Conservation (phyloP, 2,329 filamentous ascomycete species). For the Lachnellula willkommii region DNA sequence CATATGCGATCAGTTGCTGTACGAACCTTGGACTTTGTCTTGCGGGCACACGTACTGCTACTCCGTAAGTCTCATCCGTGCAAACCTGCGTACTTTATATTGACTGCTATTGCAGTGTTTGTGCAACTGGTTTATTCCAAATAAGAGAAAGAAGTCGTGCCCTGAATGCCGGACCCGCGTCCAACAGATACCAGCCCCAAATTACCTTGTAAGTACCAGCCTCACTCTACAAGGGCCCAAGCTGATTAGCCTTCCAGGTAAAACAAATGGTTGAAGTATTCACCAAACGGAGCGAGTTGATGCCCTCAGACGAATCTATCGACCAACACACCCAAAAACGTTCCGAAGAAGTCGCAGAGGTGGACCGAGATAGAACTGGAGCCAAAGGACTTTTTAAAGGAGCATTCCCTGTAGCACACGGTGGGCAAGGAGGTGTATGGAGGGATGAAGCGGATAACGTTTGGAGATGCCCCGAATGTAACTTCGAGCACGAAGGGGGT, state of each 20-base stretch:
- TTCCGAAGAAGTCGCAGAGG: constrained; percentile 52
- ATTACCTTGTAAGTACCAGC: constrained; percentile 49
- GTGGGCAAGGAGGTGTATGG: constrained; percentile 10
- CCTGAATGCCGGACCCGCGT: constrained; percentile 61
- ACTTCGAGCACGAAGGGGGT: constrained; percentile 56
- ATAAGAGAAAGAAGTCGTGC: constrained; percentile 57
- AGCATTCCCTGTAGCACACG: constrained; percentile 26
- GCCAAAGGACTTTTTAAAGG: constrained; percentile 59
- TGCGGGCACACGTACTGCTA: constrained; percentile 72
- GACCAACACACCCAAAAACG: constrained; percentile 54
- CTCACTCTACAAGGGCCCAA: neutral
- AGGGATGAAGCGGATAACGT: constrained; percentile 57
- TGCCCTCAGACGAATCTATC: constrained; percentile 58
- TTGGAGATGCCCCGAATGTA: constrained; percentile 56
- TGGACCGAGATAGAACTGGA: constrained; percentile 54
- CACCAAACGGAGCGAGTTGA: constrained; percentile 52
- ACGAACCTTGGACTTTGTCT: constrained; percentile 62
- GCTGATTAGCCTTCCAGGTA: constrained; percentile 38
- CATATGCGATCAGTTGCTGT: constrained; percentile 62
- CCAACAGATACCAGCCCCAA: constrained; percentile 54
- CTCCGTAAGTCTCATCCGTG: constrained; percentile 40
- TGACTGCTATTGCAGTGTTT: constrained; percentile 29
- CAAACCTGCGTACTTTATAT: neutral
- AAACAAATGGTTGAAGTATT: constrained; percentile 61
- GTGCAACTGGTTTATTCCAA: constrained; percentile 33